Conservation (phyloP, 495 filamentous ascomycete genomes). For the Glonium stellatum region DNA sequence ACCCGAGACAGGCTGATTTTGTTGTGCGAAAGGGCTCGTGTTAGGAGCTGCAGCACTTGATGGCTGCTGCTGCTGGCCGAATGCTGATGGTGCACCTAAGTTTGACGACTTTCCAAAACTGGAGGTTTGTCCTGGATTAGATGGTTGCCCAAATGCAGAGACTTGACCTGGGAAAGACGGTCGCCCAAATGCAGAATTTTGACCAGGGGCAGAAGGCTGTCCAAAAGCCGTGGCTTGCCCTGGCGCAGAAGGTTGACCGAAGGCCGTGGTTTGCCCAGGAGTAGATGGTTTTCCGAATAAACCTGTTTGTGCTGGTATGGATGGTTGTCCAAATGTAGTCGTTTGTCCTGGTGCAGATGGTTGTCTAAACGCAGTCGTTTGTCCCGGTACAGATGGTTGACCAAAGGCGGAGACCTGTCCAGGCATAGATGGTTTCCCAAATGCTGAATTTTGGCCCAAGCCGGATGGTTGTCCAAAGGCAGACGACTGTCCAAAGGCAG, state of each 20-base stretch:
- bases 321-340: constrained; percentile 21
- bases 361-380: constrained; percentile 20
- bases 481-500: constrained; percentile 13
- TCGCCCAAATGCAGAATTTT: background rate
- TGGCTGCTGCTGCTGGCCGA: constrained; percentile 10
- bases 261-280: constrained; percentile 14
- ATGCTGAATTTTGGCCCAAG: constrained; percentile 10
- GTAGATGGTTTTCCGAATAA: constrained; percentile 25
- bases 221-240: constrained; percentile 10
- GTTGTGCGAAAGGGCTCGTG: background rate
- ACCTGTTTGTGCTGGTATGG: constrained; percentile 8
- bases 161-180: constrained; percentile 13
- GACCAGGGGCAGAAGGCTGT: constrained; percentile 3
- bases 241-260: constrained; percentile 9
- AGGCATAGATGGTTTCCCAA: constrained; percentile 20
- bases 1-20: background rate
- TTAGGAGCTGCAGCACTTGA: background rate
- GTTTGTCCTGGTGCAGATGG: constrained; percentile 12
- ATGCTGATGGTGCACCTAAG: constrained; percentile 14
- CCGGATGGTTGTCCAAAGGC: constrained; percentile 20
- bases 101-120: constrained; percentile 20
- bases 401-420: constrained; percentile 22
- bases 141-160: constrained; percentile 25
- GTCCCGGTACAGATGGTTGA: constrained; percentile 18
- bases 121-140: constrained; percentile 15